Base-by-base conservation (phyloP, 441 rosid genomes). In the Syzygium malaccense region DNA sequence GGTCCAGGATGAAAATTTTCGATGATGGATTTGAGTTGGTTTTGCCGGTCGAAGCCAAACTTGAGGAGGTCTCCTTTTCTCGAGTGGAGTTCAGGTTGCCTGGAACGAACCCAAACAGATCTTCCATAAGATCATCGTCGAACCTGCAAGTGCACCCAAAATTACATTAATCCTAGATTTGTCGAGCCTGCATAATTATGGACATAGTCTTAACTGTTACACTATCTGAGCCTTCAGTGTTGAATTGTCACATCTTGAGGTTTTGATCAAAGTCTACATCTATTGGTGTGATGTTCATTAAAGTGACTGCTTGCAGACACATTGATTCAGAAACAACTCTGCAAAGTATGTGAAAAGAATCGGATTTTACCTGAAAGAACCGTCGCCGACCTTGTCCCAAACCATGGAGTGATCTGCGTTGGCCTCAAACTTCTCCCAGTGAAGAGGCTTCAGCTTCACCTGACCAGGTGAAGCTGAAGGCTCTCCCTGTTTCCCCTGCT, bases 111-210 rank as follows among this genome's bases (percentile, higher is more conserved):
- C 99, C 99, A 87, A 98, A 98, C 6, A 98, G 95, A 28, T 99
- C 99, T 87, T 98, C 99, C 99, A 97, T 97, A 32, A 96, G 95
- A 90, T 96, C 98, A 86, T 93, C 96, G 90, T 98, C 99, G 91
- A 96, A 90, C 93, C 99, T 98, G 93, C 80, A 86, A 41, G 83
- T 20, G 83, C 49, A 71, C 83, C 51, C 83, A 20, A 71, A 37
- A 71, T 37, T 71, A 11, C 51, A 6, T 71, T 71, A 71, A 20
- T 71, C 83, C 49, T 37, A 71, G 51, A 71, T 37, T 71, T 14
- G n/a, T 71, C 49, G 9, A 37, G 83, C 83, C 83, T 71, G 83
- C n/a, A 30, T 64, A 37, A 20, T 37, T 37, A 20, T 3, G 51
- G n/a, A 37, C 51, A 37, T 6, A 18, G 33, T 71, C 83, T 26